These are phyloP conservation scores for Mycosphaerella arachidis DNA, from an alignment of 2,329 filamentous ascomycete species.

Conservation along the genomic window DNA sequence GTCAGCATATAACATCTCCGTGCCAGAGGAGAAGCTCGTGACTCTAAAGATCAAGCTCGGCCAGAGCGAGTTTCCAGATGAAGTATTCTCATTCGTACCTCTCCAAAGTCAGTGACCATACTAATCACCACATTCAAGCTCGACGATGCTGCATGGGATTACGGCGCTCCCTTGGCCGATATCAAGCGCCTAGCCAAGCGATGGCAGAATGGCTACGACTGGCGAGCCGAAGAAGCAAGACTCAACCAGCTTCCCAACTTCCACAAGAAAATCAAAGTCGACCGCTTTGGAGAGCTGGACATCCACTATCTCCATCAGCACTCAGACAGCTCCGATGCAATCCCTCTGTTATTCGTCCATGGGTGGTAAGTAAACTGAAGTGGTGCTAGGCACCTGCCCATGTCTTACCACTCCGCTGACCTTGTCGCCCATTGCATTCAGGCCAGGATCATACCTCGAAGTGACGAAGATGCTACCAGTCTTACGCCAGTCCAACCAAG, in stretches of 20 bases:
- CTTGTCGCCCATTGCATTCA: no score
- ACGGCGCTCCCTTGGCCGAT: conserved; percentile 57
- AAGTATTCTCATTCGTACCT: conserved; percentile 1
- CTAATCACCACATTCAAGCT: conserved; percentile 26
- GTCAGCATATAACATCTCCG: conserved; percentile 46
- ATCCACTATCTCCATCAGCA: conserved; percentile 62
- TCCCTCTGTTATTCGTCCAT: conserved; percentile 65
- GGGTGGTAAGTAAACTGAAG: conserved; percentile 42
- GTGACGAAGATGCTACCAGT: conserved; percentile 56
- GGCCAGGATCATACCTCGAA: conserved; percentile 64
- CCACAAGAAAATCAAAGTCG: conserved; percentile 49
- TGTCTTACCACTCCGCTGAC: no score
- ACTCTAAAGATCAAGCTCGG: conserved; percentile 54
- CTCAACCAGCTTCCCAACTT: conserved; percentile 61
- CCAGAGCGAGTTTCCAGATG: conserved; percentile 38
- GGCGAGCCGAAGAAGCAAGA: conserved; percentile 55
- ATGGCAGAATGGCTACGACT: conserved; percentile 58
- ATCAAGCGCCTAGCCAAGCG: conserved; percentile 55
- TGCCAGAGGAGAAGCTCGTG: conserved; percentile 51
- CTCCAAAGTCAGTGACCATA: background rate
- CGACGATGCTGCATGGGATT: conserved; percentile 49
- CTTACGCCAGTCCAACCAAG: conserved; percentile 36
- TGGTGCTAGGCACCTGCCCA: no score
- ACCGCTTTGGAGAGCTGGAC: conserved; percentile 56
- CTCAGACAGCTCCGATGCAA: conserved; percentile 48